Evolutionary conservation across 345 rosid genomes (phyloP).

Genomic region (Excoecaria cochinchinensis): DNA sequence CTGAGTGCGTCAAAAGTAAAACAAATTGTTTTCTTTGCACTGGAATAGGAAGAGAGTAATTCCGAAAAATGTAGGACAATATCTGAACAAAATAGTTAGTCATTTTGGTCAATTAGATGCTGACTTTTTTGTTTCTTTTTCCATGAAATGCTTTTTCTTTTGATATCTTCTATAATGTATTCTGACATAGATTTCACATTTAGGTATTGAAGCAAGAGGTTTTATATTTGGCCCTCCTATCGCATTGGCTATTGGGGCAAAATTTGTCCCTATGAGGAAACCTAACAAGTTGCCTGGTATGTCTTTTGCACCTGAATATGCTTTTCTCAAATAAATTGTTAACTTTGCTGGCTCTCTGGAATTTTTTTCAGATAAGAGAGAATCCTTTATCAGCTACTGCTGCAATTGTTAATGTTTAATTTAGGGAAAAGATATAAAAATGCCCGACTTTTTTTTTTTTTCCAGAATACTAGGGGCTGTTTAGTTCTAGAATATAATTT

Average conservation of each 20-base stretch:
- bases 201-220: constrained; percentile 98
- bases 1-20: background rate
- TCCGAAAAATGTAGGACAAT: background rate
- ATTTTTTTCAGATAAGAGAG: no score
- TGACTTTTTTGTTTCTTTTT: background rate
- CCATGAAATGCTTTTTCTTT: background rate
- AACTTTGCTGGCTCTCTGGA: background rate
- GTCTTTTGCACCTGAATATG: background rate
- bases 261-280: constrained; percentile 97
- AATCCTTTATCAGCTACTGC: background rate
- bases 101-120: background rate
- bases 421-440: no score
- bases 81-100: background rate
- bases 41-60: background rate
- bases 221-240: constrained; percentile 99
- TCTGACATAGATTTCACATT: constrained; percentile 4
- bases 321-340: background rate
- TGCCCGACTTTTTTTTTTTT: no score
- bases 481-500: no score
- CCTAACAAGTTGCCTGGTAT: constrained; percentile 95
- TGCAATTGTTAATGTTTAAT: background rate
- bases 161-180: background rate
- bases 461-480: no score
- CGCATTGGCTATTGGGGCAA: constrained; percentile 97
- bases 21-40: background rate